Percentiles rank a stretch among this genome's conserved stretches.
Conservation (phyloP, 148 eudicot species). For the Oxyria digyna region DNA sequence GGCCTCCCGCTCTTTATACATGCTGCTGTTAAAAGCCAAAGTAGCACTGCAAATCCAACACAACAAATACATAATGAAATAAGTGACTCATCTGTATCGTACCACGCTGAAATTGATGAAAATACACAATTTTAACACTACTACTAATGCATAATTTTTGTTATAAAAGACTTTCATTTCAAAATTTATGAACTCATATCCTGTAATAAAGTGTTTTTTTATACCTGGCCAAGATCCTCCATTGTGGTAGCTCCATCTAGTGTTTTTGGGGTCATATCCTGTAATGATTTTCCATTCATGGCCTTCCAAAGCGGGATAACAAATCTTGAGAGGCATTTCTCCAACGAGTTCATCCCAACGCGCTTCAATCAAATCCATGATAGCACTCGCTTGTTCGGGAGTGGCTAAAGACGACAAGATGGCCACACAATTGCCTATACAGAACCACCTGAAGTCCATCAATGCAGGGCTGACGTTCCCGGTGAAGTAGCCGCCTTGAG, state of each 20-base stretch:
- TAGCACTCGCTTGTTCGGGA: conserved; percentile 71
- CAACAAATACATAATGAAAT: not conserved
- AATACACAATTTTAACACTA: no score
- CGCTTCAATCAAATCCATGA: conserved; percentile 79
- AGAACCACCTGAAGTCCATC: conserved; percentile 85
- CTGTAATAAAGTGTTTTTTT: no score
- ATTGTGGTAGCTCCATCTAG: conserved; percentile 83
- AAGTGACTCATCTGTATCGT: not conserved
- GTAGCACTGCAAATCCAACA: conserved; percentile 21
- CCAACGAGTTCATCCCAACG: conserved; percentile 82
- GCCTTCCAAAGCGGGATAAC: conserved; percentile 71
- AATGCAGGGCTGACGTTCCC: conserved; percentile 85
- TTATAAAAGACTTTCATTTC: no score
- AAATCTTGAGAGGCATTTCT: conserved; percentile 83
- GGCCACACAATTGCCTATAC: conserved; percentile 74
- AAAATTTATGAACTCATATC: no score
- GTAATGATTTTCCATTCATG: conserved; percentile 83
- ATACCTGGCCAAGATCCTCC: conserved; percentile 95
- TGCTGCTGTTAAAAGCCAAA: conserved; percentile 45
- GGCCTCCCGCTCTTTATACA: conserved; percentile 53
- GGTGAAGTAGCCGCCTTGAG: conserved; percentile 62
- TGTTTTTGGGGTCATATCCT: conserved; percentile 70
- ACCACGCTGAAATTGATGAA: no score
- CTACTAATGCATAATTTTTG: no score
- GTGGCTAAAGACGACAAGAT: conserved; percentile 76